Evolutionary conservation across 2,329 filamentous ascomycete genomes (phyloP).

Genomic region (Xylariaceae sp.): DNA sequence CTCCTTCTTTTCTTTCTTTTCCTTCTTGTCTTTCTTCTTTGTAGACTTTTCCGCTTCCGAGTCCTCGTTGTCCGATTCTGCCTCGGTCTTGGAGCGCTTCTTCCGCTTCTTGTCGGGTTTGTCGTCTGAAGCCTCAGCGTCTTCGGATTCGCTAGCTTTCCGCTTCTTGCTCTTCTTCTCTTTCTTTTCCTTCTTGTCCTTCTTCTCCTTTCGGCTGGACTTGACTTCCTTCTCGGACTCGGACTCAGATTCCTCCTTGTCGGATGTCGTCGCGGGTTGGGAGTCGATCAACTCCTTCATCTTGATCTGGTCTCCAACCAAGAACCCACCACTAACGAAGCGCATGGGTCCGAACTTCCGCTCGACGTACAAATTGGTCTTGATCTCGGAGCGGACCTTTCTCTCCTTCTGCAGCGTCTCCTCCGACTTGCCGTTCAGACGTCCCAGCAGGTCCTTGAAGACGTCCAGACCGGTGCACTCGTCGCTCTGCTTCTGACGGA

Average conservation of each 20-base stretch:
- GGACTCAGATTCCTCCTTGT: conserved; percentile 37
- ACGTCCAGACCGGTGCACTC: conserved; percentile 80
- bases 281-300: conserved; percentile 32
- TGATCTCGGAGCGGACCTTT: conserved; percentile 61
- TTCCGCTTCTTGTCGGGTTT: conserved; percentile 36
- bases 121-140: conserved; percentile 33
- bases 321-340: conserved; percentile 80
- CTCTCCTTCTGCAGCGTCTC: conserved; percentile 66
- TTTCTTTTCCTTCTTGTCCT: conserved; percentile 34
- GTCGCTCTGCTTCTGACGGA: conserved; percentile 58
- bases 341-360: conserved; percentile 73
- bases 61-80: conserved; percentile 21
- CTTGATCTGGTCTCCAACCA: conserved; percentile 53
- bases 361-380: conserved; percentile 68
- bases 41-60: conserved; percentile 25
- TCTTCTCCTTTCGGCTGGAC: conserved; percentile 33
- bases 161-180: conserved; percentile 33
- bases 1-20: conserved; percentile 26
- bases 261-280: conserved; percentile 32
- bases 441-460: conserved; percentile 78
- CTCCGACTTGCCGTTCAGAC: conserved; percentile 83
- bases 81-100: conserved; percentile 27
- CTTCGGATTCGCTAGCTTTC: conserved; percentile 34
- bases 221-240: conserved; percentile 17
- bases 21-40: conserved; percentile 22